Evolutionary conservation across 2,329 filamentous ascomycete species (phyloP).

Genomic region (Sclerotinia minor): DNA sequence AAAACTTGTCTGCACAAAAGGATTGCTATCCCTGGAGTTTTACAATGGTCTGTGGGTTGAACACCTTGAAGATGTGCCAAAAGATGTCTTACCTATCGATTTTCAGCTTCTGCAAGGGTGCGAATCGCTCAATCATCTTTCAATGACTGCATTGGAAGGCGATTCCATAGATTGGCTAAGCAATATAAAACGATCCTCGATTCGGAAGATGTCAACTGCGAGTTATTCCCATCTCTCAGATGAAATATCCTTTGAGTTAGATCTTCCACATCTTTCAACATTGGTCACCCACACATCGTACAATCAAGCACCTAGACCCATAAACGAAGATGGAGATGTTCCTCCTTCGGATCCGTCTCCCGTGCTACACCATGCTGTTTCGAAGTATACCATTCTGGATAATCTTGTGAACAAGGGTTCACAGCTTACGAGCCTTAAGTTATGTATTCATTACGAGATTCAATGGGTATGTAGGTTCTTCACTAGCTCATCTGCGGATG

Average conservation of each 20-base stretch:
- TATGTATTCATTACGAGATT: background rate
- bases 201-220: background rate
- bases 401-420: background rate
- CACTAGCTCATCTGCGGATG: background rate
- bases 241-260: background rate
- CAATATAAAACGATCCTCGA: background rate
- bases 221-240: background rate
- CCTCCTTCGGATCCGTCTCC: background rate
- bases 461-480: background rate
- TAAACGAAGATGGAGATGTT: too few species aligned
- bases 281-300: background rate
- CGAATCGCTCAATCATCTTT: background rate
- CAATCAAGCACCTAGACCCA: background rate
- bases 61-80: background rate
- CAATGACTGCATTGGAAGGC: background rate
- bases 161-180: background rate
- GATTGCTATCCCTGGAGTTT: background rate
- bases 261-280: conserved; percentile 1
- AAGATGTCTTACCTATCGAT: background rate
- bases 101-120: background rate
- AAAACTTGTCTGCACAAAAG: background rate
- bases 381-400: background rate
- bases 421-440: background rate
- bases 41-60: background rate
- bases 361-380: background rate